A percentile compares a stretch with the other conserved stretches of the same genome.
phyloP scores from a whole-genome alignment of 2,329 filamentous ascomycete species.

The Aspergillus costaricaensis region DNA sequence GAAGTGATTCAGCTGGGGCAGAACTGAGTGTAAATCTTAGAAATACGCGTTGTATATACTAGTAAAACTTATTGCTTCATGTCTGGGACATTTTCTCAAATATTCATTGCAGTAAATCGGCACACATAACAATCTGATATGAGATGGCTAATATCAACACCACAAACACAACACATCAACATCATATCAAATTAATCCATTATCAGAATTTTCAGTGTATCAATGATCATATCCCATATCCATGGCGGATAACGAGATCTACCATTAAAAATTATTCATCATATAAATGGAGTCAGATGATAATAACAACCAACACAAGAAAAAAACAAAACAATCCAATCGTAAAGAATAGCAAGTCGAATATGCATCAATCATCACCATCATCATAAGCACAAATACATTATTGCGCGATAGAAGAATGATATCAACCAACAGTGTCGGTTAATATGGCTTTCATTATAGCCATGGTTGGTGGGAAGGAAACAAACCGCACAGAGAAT shows the following conservation, averaged over 20 bases:
- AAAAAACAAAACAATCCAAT: neutral
- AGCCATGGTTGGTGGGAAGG: neutral
- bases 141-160: neutral
- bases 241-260: constrained; percentile 33
- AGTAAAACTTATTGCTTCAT: neutral
- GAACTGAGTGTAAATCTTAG: neutral
- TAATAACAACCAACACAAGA: neutral
- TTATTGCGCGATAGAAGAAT: neutral
- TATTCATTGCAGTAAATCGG: neutral
- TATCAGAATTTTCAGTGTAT: constrained; percentile 47
- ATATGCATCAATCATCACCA: neutral
- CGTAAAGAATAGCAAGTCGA: neutral
- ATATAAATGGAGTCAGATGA: constrained; percentile 25
- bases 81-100: neutral
- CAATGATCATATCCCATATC: constrained; percentile 41
- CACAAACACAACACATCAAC: neutral
- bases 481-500: neutral
- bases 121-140: neutral
- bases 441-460: neutral
- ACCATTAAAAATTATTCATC: constrained; percentile 38
- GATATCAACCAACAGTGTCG: neutral
- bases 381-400: neutral
- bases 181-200: constrained; percentile 17
- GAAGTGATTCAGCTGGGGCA: constrained; percentile 2
- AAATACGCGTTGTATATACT: neutral